Percentiles rank a stretch among this genome's conserved stretches.
These are phyloP conservation scores for Beauveria caledonica DNA, from an alignment of 2,329 filamentous ascomycete genomes.

Conservation along the genomic window DNA sequence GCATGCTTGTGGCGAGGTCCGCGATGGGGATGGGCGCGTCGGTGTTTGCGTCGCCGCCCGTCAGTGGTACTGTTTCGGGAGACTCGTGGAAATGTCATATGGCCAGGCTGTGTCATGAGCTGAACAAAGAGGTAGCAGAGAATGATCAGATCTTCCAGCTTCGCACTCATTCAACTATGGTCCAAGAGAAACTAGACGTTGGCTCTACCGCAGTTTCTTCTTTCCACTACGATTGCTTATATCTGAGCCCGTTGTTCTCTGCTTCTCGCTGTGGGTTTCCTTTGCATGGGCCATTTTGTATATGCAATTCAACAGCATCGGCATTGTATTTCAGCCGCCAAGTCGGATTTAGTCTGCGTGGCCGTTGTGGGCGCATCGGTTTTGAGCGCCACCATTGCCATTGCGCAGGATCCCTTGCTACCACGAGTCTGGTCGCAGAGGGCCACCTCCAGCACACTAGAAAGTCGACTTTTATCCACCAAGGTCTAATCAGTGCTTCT, in stretches of 20 bases:
- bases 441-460: slow-evolving; percentile 44
- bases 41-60: slow-evolving; percentile 74
- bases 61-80: neutral
- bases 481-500: slow-evolving; percentile 69
- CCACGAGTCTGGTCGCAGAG: neutral
- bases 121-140: neutral
- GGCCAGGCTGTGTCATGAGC: neutral
- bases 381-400: neutral
- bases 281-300: slow-evolving; percentile 78
- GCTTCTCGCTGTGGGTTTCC: slow-evolving; percentile 81
- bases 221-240: slow-evolving; percentile 75
- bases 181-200: neutral
- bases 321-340: neutral
- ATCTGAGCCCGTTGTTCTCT: slow-evolving; percentile 75
- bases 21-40: slow-evolving; percentile 67
- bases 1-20: slow-evolving; percentile 69
- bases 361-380: neutral
- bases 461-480: slow-evolving; percentile 74
- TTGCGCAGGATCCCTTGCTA: neutral
- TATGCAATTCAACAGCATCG: slow-evolving; percentile 71
- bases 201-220: slow-evolving; percentile 37
- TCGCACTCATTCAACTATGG: neutral
- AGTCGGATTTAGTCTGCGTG: neutral
- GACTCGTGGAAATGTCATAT: neutral
- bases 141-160: neutral